Evolutionary conservation across 2,329 filamentous ascomycete genomes (phyloP), one percentile per base, ranked within the genome.

Genomic region (Didymella arachidicola): DNA sequence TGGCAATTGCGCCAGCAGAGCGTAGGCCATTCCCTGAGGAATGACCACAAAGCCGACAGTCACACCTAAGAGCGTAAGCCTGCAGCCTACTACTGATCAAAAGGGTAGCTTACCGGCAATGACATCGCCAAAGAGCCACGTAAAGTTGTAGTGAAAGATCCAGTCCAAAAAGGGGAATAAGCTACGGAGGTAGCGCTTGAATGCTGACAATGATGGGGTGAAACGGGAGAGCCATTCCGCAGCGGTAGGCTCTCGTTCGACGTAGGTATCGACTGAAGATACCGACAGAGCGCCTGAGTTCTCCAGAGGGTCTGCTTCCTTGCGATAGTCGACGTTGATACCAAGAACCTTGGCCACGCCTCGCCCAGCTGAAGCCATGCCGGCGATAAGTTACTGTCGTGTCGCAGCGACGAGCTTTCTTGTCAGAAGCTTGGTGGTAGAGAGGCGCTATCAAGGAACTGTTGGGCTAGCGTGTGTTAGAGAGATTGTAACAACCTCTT

Each of bases 21-120:
- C 93, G 78, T 98, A 98, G 0, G 94, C 93, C 94, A 98, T 97
- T 62, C 92, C 89, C 75, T 97, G 94, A 7, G 94, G 94, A 16
- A 97, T 91, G 32, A 97, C 92, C 30, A 92, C 89, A 49, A 60
- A 97, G 39, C 90, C 90, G 50, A 91, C 87, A 3, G 89, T 91
- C 60, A 91, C 83, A 80, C 86, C 84, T 86, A 22, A 18, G 16
- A 0, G 25, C 25, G 29, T 63, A 19, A 60, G 27, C 16, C 25
- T 32, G 19, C 16, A 14, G 29, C 27, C 27, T 10, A 4, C 11
- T 6, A 27, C 32, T 11, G 3, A 11, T 3, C 18, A 34, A 39
- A 2, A 2, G n/a, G 14, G n/a, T 16, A 42, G 73, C 85, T 74
- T 75, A 89, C 90, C 94, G 57, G 95, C 94, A 58, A 98, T 87